Evolutionary conservation across 768 basidiomycete genomes (phyloP), one percentile per base, ranked within the genome.

Genomic region (Fistulinella prunicolor): DNA sequence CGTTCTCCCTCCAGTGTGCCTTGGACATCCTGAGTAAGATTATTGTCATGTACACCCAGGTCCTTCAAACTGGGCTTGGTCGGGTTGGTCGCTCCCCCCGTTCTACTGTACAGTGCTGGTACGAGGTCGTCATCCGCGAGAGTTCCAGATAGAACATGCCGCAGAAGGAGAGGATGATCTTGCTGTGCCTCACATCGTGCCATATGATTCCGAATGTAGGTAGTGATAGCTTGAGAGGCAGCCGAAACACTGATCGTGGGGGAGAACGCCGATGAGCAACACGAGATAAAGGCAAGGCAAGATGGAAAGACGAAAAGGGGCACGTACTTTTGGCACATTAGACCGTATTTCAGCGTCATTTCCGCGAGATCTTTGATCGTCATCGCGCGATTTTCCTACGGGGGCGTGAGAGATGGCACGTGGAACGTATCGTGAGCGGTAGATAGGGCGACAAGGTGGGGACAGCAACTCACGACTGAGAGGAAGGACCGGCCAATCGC

Each of bases 291-390:
- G 52, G 48, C 29, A 21, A 52, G 38, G 47, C 29, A 32, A 42
- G 14, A 50, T 44, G 47, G 20, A 40, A 48, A 52, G 38, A 52
- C 37, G 38, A 40, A 47, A 46, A 32, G 52, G 42, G 42, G 45
- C 51, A 76, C 78, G 53, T 55, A 90, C 87, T 86, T 89, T 72
- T 87, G 85, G 66, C 86, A 87, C 49, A 78, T 71, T 17, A 89
- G 73, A 42, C 87, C 87, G 58, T 74, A 78, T 52, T 70, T 71
- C 53, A 82, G 73, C 30, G 81, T 76, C 70, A 82, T 79, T 57
- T 89, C 85, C 26, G 88, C 82, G 45, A 90, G 80, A 70, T 90
- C 87, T 65, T 89, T 90, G 70, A 89, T 85, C 35, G 87, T 89
- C 82, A 89, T 86, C 39, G 87, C 87, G 41, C 85, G 81, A 67